phyloP scores from a whole-genome alignment of 495 filamentous ascomycete species.

The Aspergillus cristatus region DNA sequence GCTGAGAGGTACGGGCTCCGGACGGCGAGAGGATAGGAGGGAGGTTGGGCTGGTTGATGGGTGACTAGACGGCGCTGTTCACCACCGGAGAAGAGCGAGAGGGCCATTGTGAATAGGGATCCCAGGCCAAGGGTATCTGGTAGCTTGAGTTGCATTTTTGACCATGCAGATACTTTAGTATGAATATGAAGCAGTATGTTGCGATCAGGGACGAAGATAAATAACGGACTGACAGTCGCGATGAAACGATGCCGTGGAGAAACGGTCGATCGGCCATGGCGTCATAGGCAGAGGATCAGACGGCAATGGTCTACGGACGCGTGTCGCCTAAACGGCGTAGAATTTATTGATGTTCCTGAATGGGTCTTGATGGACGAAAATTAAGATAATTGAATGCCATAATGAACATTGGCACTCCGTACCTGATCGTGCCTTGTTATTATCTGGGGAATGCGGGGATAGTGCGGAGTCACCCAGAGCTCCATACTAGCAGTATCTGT shows the following conservation, averaged over 20 bases:
- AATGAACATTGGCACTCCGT: no score
- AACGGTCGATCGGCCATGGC: no score
- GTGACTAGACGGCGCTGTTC: conserved; percentile 6
- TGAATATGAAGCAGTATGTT: background rate
- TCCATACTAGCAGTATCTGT: no score
- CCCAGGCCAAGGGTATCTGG: conserved; percentile 13
- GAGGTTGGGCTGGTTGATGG: conserved; percentile 25
- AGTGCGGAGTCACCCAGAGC: no score
- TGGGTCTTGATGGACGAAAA: no score
- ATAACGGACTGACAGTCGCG: background rate
- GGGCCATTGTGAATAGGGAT: conserved; percentile 15
- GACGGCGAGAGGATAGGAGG: conserved; percentile 41
- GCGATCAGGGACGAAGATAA: background rate
- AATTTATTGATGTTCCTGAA: no score
- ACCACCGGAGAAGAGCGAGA: conserved; percentile 9
- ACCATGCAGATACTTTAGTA: background rate
- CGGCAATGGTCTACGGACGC: no score
- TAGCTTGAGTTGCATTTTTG: conserved; percentile 18
- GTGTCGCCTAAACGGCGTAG: no score
- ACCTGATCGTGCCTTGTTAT: no score
- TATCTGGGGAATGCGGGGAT: no score
- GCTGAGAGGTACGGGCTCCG: conserved; percentile 36
- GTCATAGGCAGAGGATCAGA: no score
- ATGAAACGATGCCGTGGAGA: background rate
- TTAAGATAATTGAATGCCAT: no score